Conservation (phyloP, 495 filamentous ascomycete species). For the Penicillium manginii region DNA sequence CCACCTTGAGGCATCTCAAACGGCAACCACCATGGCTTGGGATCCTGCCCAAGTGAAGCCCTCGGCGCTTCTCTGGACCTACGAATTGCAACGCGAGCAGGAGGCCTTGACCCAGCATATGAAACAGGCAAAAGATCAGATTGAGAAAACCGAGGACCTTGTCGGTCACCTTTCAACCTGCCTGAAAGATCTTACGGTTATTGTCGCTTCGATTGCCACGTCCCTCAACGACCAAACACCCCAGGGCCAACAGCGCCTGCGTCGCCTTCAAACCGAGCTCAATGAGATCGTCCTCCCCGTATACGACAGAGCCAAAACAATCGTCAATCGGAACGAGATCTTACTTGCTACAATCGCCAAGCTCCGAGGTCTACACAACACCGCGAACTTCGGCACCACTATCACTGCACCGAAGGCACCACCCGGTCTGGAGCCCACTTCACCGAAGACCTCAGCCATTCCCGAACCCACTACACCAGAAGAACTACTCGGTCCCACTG, state of each 20-base stretch:
- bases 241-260: slow-evolving; percentile 6
- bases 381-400: background rate
- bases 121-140: slow-evolving; percentile 8
- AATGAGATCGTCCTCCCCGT: slow-evolving; percentile 3
- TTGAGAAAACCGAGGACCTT: slow-evolving; percentile 1
- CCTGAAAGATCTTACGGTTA: slow-evolving; percentile 12
- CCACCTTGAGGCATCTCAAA: too few relatives aligned
- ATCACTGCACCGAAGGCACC: background rate
- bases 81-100: slow-evolving; percentile 41
- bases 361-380: background rate
- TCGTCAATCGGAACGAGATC: slow-evolving; percentile 1
- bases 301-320: background rate
- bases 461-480: too few relatives aligned
- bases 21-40: background rate
- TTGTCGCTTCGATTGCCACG: slow-evolving; percentile 11
- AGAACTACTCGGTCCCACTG: too few relatives aligned
- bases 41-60: background rate
- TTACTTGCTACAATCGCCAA: background rate
- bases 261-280: slow-evolving; percentile 9
- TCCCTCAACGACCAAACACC: background rate
- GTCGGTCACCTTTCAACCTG: background rate
- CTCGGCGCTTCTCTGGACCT: slow-evolving; percentile 37
- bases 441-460: too few relatives aligned
- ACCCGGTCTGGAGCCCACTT: too few relatives aligned
- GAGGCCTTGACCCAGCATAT: slow-evolving; percentile 10